phyloP scores from a whole-genome alignment of 192 early-diverging fungal genomes.

The Coemansia sp. region DNA sequence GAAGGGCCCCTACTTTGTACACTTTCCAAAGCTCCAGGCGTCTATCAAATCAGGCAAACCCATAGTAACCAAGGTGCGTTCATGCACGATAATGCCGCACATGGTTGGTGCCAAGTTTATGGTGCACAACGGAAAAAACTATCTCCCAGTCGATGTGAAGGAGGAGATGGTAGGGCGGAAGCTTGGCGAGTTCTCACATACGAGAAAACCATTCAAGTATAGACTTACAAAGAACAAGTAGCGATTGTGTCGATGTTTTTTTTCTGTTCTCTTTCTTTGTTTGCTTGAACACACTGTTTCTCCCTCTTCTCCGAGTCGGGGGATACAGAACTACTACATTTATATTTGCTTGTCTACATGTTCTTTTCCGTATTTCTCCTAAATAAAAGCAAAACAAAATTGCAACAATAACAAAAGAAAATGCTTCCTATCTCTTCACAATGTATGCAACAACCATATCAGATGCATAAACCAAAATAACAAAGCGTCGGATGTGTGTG shows the following conservation, averaged over 20 bases:
- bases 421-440: no score
- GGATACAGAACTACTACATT: no score
- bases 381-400: no score
- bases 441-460: no score
- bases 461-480: no score
- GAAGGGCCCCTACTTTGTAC: constrained; percentile 62
- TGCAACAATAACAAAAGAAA: no score
- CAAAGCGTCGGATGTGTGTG: no score
- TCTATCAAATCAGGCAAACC: constrained; percentile 61
- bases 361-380: no score
- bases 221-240: constrained; percentile 76
- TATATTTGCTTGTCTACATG: no score
- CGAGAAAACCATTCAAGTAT: constrained; percentile 81
- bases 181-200: constrained; percentile 91
- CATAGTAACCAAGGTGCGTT: constrained; percentile 74
- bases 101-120: constrained; percentile 85
- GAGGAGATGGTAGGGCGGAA: constrained; percentile 96
- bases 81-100: constrained; percentile 87
- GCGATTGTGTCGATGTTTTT: not conserved
- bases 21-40: constrained; percentile 63
- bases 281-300: not conserved
- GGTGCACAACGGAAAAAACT: constrained; percentile 93
- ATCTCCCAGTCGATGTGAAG: constrained; percentile 76
- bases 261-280: not conserved
- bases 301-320: no score